Base-by-base conservation (phyloP, 2,329 filamentous ascomycete genomes). In the Talaromyces sp. region DNA sequence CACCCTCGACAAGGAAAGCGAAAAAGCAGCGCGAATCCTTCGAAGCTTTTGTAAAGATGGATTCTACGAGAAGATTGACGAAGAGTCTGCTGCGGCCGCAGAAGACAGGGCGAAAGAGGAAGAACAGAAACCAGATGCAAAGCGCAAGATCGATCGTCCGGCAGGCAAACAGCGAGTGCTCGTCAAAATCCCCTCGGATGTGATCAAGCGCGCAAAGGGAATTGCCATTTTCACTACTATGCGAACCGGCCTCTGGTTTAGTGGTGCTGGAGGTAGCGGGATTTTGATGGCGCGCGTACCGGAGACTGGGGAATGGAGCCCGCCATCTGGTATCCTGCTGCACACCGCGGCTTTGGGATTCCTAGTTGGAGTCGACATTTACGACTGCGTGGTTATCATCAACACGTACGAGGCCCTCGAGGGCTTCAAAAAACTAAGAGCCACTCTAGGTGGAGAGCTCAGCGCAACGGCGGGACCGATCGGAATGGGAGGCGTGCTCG, bases 171-270 rank as follows among this genome's bases (percentile, higher is more conserved):
- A 88, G 66, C 81, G 77, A 66, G 82, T 88, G 54, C 71, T 90
- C 56, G 91, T 93, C 76, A 95, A 92, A 78, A 97, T 98, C 29
- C 93, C 93, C 0, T 80, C 87, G 60, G 84, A 88, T 70, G 91
- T 97, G 60, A 91, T 98, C 67, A 86, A 90, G 70, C 90, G 95
- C 76, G 92, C 93, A 29, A 91, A 93, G 66, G 93, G 91, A 11
- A 83, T 98, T 61, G 93, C 91, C 58, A 90, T 98, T 66, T 97
- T 97, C 78, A 96, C 93, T 0, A 96, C 91, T 31, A 96, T 97
- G 91, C 88, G 93, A 62, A 93, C 91, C 14, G 93, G 93, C 13
- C 79, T 97, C 32, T 96, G 93, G 90, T 83, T 96, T 67, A 93
- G 90, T 52, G 93, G 93, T 52, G 93, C 92, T 17, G 93, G 93